Conservation (phyloP, 192 early-diverging fungal species). For the Umbelopsis sp. region DNA sequence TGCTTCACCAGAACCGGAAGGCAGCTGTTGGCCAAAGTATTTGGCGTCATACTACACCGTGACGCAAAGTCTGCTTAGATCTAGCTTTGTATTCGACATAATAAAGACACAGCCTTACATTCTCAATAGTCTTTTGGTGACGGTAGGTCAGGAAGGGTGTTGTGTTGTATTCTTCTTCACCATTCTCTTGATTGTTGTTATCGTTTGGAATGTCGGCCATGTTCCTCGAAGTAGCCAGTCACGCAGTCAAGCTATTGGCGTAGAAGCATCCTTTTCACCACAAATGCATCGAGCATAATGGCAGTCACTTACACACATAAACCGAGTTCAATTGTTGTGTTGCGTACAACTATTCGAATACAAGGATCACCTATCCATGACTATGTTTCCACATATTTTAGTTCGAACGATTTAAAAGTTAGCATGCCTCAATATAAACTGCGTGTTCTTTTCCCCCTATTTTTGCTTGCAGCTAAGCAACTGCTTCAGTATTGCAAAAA, state of each 20-base stretch:
- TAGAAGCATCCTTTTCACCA: neutral
- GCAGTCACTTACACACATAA: neutral
- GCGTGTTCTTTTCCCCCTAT: neutral
- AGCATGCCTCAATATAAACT: too few relatives aligned
- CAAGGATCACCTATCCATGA: too few relatives aligned
- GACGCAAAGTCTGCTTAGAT: neutral
- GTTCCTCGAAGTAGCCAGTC: neutral
- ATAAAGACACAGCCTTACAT: neutral
- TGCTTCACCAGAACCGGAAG: neutral
- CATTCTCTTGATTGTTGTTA: neutral
- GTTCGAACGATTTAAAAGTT: too few relatives aligned
- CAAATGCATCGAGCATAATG: neutral
- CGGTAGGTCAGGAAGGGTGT: conserved; percentile 21
- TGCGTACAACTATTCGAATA: too few relatives aligned
- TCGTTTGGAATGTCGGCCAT: neutral
- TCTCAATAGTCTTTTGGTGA: conserved; percentile 15
- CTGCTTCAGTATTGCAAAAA: too few relatives aligned
- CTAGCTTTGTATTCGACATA: neutral
- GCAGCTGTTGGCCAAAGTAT: conserved; percentile 21
- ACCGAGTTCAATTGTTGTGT: too few relatives aligned
- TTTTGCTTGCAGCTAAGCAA: neutral
- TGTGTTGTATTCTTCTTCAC: neutral
- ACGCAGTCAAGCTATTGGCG: neutral
- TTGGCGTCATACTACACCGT: conserved; percentile 13
- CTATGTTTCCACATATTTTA: too few relatives aligned